These are phyloP conservation scores for Yamadazyma trypodendri DNA, from an alignment of 1,139 yeast genomes.

Conservation along the genomic window DNA sequence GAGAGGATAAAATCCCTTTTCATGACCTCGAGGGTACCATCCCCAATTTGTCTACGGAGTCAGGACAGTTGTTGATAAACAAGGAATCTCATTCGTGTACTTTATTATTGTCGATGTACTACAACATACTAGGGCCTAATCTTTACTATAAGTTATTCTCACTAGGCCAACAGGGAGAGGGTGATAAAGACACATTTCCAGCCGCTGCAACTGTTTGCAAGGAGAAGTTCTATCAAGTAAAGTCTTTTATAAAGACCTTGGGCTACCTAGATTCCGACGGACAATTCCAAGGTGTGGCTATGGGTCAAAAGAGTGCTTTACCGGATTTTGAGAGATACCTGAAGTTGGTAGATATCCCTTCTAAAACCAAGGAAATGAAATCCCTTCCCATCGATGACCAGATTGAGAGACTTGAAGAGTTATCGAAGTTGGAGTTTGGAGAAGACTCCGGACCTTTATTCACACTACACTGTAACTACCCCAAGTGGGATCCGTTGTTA, in stretches of 20 bases:
- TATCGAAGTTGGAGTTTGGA: slow-evolving; percentile 19
- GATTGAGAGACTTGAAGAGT: slow-evolving; percentile 20
- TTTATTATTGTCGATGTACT: slow-evolving; percentile 50
- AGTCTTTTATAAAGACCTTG: slow-evolving; percentile 28
- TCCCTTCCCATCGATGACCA: slow-evolving; percentile 52
- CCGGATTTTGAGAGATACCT: slow-evolving; percentile 24
- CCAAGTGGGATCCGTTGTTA: slow-evolving; percentile 36
- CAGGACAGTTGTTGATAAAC: slow-evolving; percentile 62
- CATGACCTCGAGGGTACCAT: slow-evolving; percentile 51
- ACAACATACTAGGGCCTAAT: slow-evolving; percentile 59
- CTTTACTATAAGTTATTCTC: slow-evolving; percentile 55
- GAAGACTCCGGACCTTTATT: slow-evolving; percentile 22
- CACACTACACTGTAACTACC: slow-evolving; percentile 39
- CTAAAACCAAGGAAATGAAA: slow-evolving; percentile 36
- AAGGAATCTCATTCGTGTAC: slow-evolving; percentile 54
- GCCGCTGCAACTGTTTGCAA: slow-evolving; percentile 50
- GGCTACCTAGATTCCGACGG: slow-evolving; percentile 28
- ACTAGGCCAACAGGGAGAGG: slow-evolving; percentile 64
- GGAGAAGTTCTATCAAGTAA: slow-evolving; percentile 53
- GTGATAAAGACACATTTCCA: slow-evolving; percentile 65
- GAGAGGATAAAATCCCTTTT: slow-evolving; percentile 9
- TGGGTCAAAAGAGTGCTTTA: slow-evolving; percentile 39
- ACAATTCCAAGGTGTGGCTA: slow-evolving; percentile 36
- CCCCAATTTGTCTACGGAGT: slow-evolving; percentile 62
- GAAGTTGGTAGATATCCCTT: slow-evolving; percentile 6